Evolutionary conservation across 495 filamentous ascomycete genomes (phyloP).

Genomic region (Penicillium manginii): DNA sequence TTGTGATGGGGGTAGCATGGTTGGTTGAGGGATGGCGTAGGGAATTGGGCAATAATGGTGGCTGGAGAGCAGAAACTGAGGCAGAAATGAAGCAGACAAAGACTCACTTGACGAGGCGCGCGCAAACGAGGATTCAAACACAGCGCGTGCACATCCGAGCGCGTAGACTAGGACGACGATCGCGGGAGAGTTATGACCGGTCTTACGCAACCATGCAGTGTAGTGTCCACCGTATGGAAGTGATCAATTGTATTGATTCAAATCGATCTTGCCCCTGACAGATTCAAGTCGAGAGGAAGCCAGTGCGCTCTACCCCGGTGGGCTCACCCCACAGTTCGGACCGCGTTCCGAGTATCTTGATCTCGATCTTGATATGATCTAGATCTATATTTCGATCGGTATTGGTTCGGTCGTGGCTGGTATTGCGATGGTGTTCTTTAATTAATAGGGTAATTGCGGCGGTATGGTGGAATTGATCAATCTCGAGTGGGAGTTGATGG

Average conservation of each 20-base stretch:
- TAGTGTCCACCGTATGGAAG: not conserved
- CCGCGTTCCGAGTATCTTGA: not conserved
- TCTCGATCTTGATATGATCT: not conserved
- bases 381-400: not conserved
- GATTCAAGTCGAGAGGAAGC: not conserved
- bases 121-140: constrained; percentile 39
- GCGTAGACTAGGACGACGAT: not conserved
- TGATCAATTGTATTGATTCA: not conserved
- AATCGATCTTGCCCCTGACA: not conserved
- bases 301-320: not conserved
- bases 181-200: not conserved
- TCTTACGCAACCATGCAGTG: not conserved
- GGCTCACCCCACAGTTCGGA: not conserved
- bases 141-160: constrained; percentile 27
- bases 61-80: not conserved
- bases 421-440: not conserved
- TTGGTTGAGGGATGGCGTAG: constrained; percentile 1
- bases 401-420: not conserved
- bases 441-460: too few species aligned
- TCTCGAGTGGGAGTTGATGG: not conserved
- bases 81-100: not conserved
- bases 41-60: not conserved
- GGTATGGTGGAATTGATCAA: not conserved
- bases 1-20: not conserved
- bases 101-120: constrained; percentile 37